phyloP scores from a whole-genome alignment of 116 monocot genomes.

The Thalassia testudinum region DNA sequence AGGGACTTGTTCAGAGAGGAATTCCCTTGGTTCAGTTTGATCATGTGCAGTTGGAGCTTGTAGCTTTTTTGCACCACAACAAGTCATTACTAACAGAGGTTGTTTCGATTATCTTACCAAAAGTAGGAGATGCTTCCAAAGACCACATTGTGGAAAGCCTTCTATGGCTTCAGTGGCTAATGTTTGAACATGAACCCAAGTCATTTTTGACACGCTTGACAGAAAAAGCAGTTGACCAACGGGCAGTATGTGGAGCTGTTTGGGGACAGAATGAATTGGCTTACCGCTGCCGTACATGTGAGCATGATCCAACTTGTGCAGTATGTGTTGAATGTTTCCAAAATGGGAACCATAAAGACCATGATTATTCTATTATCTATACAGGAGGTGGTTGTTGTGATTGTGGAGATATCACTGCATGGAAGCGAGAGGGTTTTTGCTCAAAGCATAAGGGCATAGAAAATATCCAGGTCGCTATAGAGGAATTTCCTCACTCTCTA shows the following conservation, averaged over 20 bases:
- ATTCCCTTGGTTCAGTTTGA: slow-evolving; percentile 29
- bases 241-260: slow-evolving; percentile 80
- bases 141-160: slow-evolving; percentile 41
- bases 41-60: slow-evolving; percentile 27
- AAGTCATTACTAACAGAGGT: slow-evolving; percentile 16
- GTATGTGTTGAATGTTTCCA: slow-evolving; percentile 94
- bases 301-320: slow-evolving; percentile 84
- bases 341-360: slow-evolving; percentile 77
- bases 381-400: slow-evolving; percentile 95
- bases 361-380: slow-evolving; percentile 93
- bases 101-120: slow-evolving; percentile 39
- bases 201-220: slow-evolving; percentile 27
- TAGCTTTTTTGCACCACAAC: slow-evolving; percentile 32
- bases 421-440: slow-evolving; percentile 96
- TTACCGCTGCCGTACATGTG: slow-evolving; percentile 88
- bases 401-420: slow-evolving; percentile 96
- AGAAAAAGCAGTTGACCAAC: slow-evolving; percentile 26
- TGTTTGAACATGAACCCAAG: slow-evolving; percentile 70
- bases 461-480: slow-evolving; percentile 53
- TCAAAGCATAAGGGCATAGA: slow-evolving; percentile 70
- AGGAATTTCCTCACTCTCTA: slow-evolving; percentile 33
- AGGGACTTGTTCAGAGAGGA: slow-evolving; percentile 42
- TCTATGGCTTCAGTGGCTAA: slow-evolving; percentile 81
- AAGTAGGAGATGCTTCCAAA: slow-evolving; percentile 17
- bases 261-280: slow-evolving; percentile 86